A percentile compares a stretch with the other conserved stretches of the same genome.
Evolutionary conservation across 202 grass and related monocot species (phyloP).

Genomic region (Zoysia matrella): DNA sequence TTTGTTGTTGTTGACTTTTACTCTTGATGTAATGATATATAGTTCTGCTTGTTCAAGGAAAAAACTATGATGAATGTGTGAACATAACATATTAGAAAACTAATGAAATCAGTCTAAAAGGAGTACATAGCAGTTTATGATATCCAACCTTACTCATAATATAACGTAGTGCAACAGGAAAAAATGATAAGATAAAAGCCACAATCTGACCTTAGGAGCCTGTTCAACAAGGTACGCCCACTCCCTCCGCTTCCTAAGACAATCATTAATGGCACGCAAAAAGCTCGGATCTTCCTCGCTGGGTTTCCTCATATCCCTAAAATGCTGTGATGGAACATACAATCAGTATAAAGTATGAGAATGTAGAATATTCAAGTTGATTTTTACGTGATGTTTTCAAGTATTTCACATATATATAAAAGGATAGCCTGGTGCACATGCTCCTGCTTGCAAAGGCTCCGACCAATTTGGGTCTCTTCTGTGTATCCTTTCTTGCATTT

Average conservation of each 20-base stretch:
- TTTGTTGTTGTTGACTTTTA: too few species aligned
- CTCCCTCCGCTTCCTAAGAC: slow-evolving; percentile 73
- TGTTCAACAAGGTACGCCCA: slow-evolving; percentile 87
- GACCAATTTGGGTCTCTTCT: too few species aligned
- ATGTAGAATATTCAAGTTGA: slow-evolving; percentile 1
- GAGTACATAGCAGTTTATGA: not conserved
- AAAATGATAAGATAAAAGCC: slow-evolving; percentile 21
- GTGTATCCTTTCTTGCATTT: too few species aligned
- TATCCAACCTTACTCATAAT: slow-evolving; percentile 4
- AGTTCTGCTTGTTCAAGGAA: too few species aligned
- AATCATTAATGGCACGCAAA: slow-evolving; percentile 77
- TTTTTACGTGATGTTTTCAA: not conserved
- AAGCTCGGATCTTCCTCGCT: slow-evolving; percentile 61
- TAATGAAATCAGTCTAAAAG: not conserved
- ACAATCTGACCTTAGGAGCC: slow-evolving; percentile 64
- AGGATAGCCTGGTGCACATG: too few species aligned
- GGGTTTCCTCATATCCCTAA: slow-evolving; percentile 69
- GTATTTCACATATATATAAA: not conserved
- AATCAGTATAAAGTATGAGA: slow-evolving; percentile 33
- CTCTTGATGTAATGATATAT: too few species aligned
- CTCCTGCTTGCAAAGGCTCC: too few species aligned
- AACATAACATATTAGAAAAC: too few species aligned
- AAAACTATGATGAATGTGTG: too few species aligned
- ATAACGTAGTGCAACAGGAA: slow-evolving; percentile 20
- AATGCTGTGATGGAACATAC: slow-evolving; percentile 60